These are phyloP conservation scores for Zangia roseola DNA, from an alignment of 768 basidiomycete species.

Conservation along the genomic window DNA sequence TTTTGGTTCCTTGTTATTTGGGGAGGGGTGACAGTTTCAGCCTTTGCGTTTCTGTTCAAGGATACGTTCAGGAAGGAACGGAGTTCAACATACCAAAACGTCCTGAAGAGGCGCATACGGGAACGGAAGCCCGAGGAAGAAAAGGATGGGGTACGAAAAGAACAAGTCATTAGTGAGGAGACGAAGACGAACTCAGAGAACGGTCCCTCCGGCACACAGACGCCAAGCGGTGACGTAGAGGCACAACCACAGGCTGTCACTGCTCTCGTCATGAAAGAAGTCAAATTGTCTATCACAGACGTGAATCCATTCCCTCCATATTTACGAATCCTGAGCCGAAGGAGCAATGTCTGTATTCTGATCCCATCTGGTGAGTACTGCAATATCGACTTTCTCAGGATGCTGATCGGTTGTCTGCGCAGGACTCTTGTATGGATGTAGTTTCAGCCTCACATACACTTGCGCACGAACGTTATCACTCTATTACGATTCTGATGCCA, in stretches of 20 bases:
- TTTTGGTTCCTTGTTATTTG: constrained; percentile 82
- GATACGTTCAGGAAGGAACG: constrained; percentile 86
- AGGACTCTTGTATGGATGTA: constrained; percentile 72
- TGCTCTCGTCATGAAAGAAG: constrained; percentile 24
- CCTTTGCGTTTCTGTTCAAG: constrained; percentile 67
- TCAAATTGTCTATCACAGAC: constrained; percentile 63
- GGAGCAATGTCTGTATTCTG: constrained; percentile 68
- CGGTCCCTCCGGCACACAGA: neutral
- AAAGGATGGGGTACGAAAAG: constrained; percentile 7
- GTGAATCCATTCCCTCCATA: constrained; percentile 73
- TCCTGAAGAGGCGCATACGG: constrained; percentile 45
- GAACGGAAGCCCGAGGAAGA: constrained; percentile 17
- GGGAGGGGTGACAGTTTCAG: constrained; percentile 49
- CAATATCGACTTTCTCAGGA: neutral
- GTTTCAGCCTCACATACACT: constrained; percentile 71
- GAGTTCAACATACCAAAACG: constrained; percentile 73
- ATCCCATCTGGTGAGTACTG: constrained; percentile 26
- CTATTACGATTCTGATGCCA: constrained; percentile 64
- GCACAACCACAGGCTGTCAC: constrained; percentile 12
- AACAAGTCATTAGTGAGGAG: constrained; percentile 10
- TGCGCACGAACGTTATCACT: constrained; percentile 67
- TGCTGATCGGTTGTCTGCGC: neutral
- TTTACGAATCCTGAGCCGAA: constrained; percentile 51
- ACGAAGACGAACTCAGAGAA: constrained; percentile 5
- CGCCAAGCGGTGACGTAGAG: constrained; percentile 25